Evolutionary conservation across 1,284 basidiomycete species (phyloP).

Genomic region (Rhodotorula sp.): DNA sequence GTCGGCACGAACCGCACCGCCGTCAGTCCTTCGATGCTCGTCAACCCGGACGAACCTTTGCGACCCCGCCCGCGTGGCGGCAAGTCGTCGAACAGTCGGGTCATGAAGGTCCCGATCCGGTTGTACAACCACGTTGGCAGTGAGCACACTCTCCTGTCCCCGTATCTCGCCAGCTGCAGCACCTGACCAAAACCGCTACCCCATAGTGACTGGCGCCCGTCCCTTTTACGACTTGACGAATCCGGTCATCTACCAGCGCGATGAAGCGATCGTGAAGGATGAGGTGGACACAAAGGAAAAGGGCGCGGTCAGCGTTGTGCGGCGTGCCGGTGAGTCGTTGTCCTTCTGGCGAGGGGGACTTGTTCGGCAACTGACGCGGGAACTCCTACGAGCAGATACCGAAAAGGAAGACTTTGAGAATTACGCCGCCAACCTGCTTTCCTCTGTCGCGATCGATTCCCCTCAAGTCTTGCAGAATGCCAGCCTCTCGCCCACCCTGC

Average conservation of each 20-base stretch:
- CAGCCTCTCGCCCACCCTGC: slow-evolving; percentile 24
- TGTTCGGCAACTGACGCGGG: not conserved
- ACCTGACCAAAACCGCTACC: not conserved
- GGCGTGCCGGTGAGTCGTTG: slow-evolving; percentile 10
- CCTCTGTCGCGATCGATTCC: slow-evolving; percentile 27
- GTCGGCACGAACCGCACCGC: slow-evolving; percentile 77
- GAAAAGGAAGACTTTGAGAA: slow-evolving; percentile 37
- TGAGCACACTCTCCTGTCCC: slow-evolving; percentile 49
- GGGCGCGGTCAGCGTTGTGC: not conserved
- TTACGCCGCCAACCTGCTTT: slow-evolving; percentile 37
- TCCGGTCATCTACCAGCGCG: slow-evolving; percentile 50
- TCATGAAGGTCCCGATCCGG: slow-evolving; percentile 84
- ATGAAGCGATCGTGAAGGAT: slow-evolving; percentile 43
- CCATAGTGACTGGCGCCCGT: slow-evolving; percentile 46
- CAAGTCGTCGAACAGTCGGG: slow-evolving; percentile 60
- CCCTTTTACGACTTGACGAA: slow-evolving; percentile 53
- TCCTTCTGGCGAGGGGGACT: not conserved
- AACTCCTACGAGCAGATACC: not conserved
- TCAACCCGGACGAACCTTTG: not conserved
- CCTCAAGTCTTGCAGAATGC: slow-evolving; percentile 28
- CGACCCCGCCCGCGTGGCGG: slow-evolving; percentile 37
- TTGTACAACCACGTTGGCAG: slow-evolving; percentile 79
- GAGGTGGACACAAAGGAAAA: slow-evolving; percentile 30
- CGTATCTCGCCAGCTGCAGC: too few relatives aligned
- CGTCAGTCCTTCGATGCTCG: slow-evolving; percentile 39